Conservation (phyloP, 2,329 filamentous ascomycete genomes). For the Aspergillus neotritici region DNA sequence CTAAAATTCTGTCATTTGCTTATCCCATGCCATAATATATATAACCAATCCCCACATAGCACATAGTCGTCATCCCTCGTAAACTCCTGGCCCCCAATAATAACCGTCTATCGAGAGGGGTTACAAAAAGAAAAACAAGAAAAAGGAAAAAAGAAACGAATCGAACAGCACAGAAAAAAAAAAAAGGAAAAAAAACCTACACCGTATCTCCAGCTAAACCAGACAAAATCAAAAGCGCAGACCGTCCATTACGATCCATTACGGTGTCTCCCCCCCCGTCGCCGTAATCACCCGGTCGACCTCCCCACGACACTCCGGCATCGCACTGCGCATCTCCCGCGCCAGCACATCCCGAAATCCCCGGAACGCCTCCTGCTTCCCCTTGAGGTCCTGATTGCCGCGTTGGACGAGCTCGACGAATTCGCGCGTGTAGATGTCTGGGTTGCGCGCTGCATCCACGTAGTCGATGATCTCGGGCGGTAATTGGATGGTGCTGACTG, state of each 20-base stretch:
- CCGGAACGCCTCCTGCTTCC: conserved; percentile 55
- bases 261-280: conserved; percentile 16
- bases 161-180: no score
- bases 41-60: no score
- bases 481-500: conserved; percentile 48
- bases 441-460: conserved; percentile 58
- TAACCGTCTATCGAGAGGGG: no score
- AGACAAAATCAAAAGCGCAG: not conserved
- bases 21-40: no score
- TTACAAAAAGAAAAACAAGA: no score
- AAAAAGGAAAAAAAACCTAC: not conserved
- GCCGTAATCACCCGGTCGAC: conserved; percentile 47
- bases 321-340: conserved; percentile 52
- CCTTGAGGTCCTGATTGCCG: conserved; percentile 58
- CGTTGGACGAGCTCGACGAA: conserved; percentile 60
- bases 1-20: no score
- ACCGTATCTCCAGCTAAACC: not conserved
- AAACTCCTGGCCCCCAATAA: no score
- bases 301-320: conserved; percentile 53
- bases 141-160: no score
- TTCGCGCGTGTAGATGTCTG: conserved; percentile 62
- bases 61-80: no score
- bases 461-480: conserved; percentile 59
- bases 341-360: conserved; percentile 55
- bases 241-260: not conserved